phyloP scores from a whole-genome alignment of 1,139 yeast genomes.

The Taphrina sp. region DNA sequence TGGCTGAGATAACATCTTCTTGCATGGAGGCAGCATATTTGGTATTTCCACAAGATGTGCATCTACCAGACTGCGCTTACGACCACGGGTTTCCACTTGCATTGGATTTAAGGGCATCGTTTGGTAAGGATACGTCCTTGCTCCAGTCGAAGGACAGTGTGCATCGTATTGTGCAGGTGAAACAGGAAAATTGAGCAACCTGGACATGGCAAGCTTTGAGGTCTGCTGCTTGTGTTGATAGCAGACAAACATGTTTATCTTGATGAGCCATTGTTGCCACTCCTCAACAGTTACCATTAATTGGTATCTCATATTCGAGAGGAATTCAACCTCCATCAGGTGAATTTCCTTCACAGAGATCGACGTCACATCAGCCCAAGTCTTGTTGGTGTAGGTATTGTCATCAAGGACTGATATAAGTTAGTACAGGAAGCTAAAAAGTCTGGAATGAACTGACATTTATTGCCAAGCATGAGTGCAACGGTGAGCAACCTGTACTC shows the following conservation, averaged over 20 bases:
- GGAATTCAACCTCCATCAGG: slow-evolving; percentile 56
- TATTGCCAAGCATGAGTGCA: slow-evolving; percentile 77
- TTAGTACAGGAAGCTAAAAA: not conserved
- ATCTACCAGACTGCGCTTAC: slow-evolving; percentile 28
- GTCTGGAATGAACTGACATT: slow-evolving; percentile 45
- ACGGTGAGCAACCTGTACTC: slow-evolving; percentile 63
- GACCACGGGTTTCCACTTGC: not conserved
- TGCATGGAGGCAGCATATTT: slow-evolving; percentile 25
- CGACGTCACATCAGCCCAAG: slow-evolving; percentile 92
- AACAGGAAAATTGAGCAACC: slow-evolving; percentile 6
- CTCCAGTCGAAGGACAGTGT: not conserved
- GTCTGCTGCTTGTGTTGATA: slow-evolving; percentile 28
- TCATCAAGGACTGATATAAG: slow-evolving; percentile 63
- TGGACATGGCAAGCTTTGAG: not conserved
- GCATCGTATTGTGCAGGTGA: not conserved
- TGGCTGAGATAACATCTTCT: slow-evolving; percentile 25
- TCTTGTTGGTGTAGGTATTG: slow-evolving; percentile 83
- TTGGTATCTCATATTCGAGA: slow-evolving; percentile 43
- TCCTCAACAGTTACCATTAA: slow-evolving; percentile 37
- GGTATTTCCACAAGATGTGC: not conserved
- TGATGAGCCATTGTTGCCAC: slow-evolving; percentile 27
- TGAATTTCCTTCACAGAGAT: slow-evolving; percentile 60
- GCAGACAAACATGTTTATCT: slow-evolving; percentile 24
- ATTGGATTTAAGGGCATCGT: not conserved
- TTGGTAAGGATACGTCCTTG: not conserved